phyloP scores from a whole-genome alignment of 257 asterid genomes.

The Penstemon eatonii region DNA sequence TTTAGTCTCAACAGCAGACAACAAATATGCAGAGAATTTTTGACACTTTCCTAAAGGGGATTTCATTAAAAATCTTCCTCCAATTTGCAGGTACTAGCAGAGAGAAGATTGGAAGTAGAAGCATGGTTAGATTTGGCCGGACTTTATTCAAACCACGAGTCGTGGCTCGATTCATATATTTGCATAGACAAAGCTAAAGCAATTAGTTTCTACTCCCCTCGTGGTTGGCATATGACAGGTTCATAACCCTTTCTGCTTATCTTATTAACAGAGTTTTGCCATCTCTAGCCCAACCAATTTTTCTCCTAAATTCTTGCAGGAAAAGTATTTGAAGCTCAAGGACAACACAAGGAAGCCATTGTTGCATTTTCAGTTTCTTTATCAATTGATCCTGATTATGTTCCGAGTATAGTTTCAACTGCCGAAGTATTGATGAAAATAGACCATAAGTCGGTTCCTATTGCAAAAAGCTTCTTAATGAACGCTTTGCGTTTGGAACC shows the following conservation, averaged over 20 bases:
- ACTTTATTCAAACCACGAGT: conserved; percentile 58
- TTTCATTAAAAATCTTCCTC: not conserved
- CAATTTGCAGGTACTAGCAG: conserved; percentile 39
- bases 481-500: conserved; percentile 80
- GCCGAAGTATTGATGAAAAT: conserved; percentile 63
- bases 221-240: conserved; percentile 81
- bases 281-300: not conserved
- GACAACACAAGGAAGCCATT: conserved; percentile 59
- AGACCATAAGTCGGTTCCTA: conserved; percentile 44
- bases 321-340: conserved; percentile 46
- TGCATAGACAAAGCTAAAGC: conserved; percentile 63
- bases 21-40: not conserved
- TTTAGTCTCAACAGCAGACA: no score
- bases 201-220: conserved; percentile 48
- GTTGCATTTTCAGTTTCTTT: conserved; percentile 60
- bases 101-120: conserved; percentile 55
- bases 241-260: conserved; percentile 10
- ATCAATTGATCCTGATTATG: conserved; percentile 74
- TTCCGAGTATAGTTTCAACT: conserved; percentile 75
- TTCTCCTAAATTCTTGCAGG: conserved; percentile 45
- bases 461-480: conserved; percentile 78
- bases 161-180: conserved; percentile 64
- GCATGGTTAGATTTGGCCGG: conserved; percentile 90
- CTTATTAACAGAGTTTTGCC: not conserved
- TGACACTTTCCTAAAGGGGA: not conserved